Conservation (phyloP, 768 basidiomycete genomes). For the Omphalotus guepiniiformis region DNA sequence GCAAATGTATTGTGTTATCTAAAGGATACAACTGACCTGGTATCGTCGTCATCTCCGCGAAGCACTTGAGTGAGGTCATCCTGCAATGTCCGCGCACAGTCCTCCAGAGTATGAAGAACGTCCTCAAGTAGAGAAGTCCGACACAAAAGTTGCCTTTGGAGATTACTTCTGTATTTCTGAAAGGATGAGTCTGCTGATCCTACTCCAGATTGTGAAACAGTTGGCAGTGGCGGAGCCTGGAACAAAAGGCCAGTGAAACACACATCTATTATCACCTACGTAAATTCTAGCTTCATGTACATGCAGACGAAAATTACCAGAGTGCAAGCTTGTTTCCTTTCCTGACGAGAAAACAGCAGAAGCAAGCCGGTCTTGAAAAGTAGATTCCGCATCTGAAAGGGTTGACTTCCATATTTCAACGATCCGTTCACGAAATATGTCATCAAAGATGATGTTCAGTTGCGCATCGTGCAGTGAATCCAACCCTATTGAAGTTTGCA, state of each 20-base stretch:
- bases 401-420: slow-evolving; percentile 53
- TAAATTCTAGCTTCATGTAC: no score
- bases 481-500: slow-evolving; percentile 37
- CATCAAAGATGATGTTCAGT: slow-evolving; percentile 47
- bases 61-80: slow-evolving; percentile 52
- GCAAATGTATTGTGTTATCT: slow-evolving; percentile 7
- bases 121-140: slow-evolving; percentile 60
- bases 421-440: slow-evolving; percentile 49
- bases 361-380: slow-evolving; percentile 41
- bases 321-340: slow-evolving; percentile 18
- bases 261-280: slow-evolving; percentile 42
- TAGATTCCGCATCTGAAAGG: slow-evolving; percentile 38
- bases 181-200: slow-evolving; percentile 45
- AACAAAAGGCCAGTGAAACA: slow-evolving; percentile 57
- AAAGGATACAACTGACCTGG: slow-evolving; percentile 33
- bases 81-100: slow-evolving; percentile 51
- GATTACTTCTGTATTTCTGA: slow-evolving; percentile 52
- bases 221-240: slow-evolving; percentile 43
- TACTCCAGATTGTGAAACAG: slow-evolving; percentile 34
- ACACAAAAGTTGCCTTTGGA: slow-evolving; percentile 62
- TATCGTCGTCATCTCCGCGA: slow-evolving; percentile 34
- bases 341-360: slow-evolving; percentile 30
- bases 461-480: slow-evolving; percentile 40
- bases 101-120: slow-evolving; percentile 56
- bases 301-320: slow-evolving; percentile 1